phyloP scores from a whole-genome alignment of 257 asterid species.

The Phtheirospermum japonicum region DNA sequence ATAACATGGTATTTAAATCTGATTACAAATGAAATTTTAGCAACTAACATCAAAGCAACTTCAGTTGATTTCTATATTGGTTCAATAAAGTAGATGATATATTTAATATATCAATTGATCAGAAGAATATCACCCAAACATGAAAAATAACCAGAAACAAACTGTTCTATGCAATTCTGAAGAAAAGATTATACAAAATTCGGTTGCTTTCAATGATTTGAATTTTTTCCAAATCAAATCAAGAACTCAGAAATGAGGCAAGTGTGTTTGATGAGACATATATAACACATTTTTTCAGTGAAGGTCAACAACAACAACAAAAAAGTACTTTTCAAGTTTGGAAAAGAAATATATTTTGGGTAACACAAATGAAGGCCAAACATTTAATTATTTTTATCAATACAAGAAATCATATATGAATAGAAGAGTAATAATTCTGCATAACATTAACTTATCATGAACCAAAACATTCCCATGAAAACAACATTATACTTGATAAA shows the following conservation, averaged over 20 bases:
- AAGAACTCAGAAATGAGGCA: no score
- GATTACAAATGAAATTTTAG: neutral
- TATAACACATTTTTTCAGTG: no score
- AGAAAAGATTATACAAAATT: neutral
- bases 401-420: conserved; percentile 11
- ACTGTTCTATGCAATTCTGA: conserved; percentile 1
- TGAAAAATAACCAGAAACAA: neutral
- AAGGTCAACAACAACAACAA: no score
- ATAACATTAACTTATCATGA: neutral
- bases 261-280: no score
- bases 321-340: neutral
- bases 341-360: neutral
- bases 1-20: neutral
- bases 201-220: neutral
- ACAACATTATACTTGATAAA: conserved; percentile 2
- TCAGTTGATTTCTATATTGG: neutral
- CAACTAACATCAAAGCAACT: neutral
- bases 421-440: conserved; percentile 5
- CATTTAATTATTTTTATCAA: conserved; percentile 16
- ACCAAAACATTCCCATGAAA: neutral
- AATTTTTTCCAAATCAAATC: no score
- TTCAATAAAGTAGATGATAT: neutral
- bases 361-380: neutral
- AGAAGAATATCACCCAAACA: conserved; percentile 3
- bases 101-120: neutral